Conservation (phyloP, 805 yeast genomes). For the Candida patagonica region DNA sequence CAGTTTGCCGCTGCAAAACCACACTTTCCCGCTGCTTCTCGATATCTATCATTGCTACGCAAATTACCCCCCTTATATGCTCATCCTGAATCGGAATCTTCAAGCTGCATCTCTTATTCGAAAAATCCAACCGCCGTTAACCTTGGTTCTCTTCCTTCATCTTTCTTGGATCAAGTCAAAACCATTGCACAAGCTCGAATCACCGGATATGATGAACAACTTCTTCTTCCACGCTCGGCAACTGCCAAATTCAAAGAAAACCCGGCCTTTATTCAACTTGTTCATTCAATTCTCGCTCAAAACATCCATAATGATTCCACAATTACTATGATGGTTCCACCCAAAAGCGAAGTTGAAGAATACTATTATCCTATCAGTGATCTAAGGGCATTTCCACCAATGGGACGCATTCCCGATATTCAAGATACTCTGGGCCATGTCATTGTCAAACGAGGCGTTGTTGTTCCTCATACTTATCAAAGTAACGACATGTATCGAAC, state of each 20-base stretch:
- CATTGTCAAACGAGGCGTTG: conserved; percentile 48
- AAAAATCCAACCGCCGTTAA: conserved; percentile 16
- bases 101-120: conserved; percentile 16
- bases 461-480: conserved; percentile 48
- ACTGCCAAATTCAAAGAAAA: conserved; percentile 11
- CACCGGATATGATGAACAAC: conserved; percentile 1
- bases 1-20: no score
- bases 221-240: neutral
- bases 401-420: conserved; percentile 59
- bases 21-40: neutral
- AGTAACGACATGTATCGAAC: conserved; percentile 50
- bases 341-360: conserved; percentile 33
- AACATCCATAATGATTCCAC: conserved; percentile 24
- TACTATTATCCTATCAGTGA: conserved; percentile 65
- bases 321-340: conserved; percentile 23
- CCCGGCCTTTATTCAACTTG: conserved; percentile 18
- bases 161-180: neutral
- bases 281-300: conserved; percentile 16
- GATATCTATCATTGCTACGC: conserved; percentile 3
- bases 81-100: conserved; percentile 4
- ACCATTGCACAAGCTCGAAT: neutral
- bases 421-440: conserved; percentile 68
- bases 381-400: conserved; percentile 52
- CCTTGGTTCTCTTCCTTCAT: conserved; percentile 19
- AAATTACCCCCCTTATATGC: conserved; percentile 10